Evolutionary conservation across 345 rosid species (phyloP), one percentile per base, ranked within the genome.

Genomic region (Punica granatum): DNA sequence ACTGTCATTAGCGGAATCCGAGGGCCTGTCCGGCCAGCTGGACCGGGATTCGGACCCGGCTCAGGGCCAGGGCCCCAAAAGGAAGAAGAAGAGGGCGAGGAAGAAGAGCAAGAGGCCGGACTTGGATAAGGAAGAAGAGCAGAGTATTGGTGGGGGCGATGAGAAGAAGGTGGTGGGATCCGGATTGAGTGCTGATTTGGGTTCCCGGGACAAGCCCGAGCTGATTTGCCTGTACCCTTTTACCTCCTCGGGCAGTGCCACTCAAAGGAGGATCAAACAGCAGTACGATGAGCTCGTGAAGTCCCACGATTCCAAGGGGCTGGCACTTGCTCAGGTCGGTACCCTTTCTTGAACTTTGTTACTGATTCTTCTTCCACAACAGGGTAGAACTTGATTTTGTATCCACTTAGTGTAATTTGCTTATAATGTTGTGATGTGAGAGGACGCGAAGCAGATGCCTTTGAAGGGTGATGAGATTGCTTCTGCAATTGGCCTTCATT

Each of bases 211-310:
- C 11, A 37, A 37, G 41, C 41, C 41, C 6, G 91, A 86, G 51
- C 63, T 90, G 74, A 84, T 88, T 54, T 89, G 95, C 73, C 67
- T 86, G 46, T 92, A 85, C 73, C 98, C 96, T 10, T 85, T 90
- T 64, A 92, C 96, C 3, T 86, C 96, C 11, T 80, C 89, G 39
- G 77, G 85, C 63, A 92, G 98, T 72, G 92, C 96, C 9, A 92
- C 89, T 12, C 98, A 92, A 83, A 90, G 94, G 87, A 90, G 85
- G 86, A 92, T 92, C 74, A 92, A 92, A 80, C 95, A 82, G 71
- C 95, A 88, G 56, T 92, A 86, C 67, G 95, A 86, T 71, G 86
- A 85, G 64, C 87, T 92, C 60, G 90, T 92, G 30, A 83, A 83
- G 83, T 86, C 87, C 71, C 80, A 85, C 69, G 84, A 77, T 68